Evolutionary conservation across 2,329 filamentous ascomycete genomes (phyloP).

Genomic region (Arthrobotrys sinensis): DNA sequence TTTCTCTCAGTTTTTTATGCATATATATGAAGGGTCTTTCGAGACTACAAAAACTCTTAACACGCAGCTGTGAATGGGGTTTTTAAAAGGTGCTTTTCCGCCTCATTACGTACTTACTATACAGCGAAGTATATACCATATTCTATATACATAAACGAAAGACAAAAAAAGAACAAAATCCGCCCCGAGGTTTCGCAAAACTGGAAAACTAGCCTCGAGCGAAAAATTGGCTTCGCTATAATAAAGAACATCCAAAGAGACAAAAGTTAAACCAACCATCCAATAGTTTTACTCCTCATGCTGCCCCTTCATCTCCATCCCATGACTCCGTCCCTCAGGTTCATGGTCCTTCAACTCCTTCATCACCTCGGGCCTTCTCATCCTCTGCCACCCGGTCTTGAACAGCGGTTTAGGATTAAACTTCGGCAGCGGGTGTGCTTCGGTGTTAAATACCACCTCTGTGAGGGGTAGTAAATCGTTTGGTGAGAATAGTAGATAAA

Average conservation of each 20-base stretch:
- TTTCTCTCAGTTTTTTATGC: no score
- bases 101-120: not conserved
- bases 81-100: not conserved
- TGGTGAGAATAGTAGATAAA: conserved; percentile 93
- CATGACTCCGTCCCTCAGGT: conserved; percentile 16
- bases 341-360: conserved; percentile 42
- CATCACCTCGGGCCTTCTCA: conserved; percentile 68
- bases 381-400: conserved; percentile 84
- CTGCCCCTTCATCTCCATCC: conserved; percentile 38
- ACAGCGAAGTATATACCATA: not conserved
- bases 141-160: conserved; percentile 24
- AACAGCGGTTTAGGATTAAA: conserved; percentile 86
- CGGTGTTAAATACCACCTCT: conserved; percentile 93
- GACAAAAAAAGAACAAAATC: not conserved
- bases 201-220: not conserved
- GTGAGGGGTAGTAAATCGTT: conserved; percentile 86
- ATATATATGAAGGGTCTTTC: no score
- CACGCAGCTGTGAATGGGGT: no score
- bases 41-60: no score
- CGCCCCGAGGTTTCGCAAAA: not conserved
- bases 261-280: conserved; percentile 13
- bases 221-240: not conserved
- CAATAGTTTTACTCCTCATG: conserved; percentile 38
- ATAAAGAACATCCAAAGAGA: conserved; percentile 1
- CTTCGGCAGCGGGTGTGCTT: conserved; percentile 89